phyloP scores from a whole-genome alignment of 371 early-diverging fungal genomes.

The Saksenaea vasiformis region DNA sequence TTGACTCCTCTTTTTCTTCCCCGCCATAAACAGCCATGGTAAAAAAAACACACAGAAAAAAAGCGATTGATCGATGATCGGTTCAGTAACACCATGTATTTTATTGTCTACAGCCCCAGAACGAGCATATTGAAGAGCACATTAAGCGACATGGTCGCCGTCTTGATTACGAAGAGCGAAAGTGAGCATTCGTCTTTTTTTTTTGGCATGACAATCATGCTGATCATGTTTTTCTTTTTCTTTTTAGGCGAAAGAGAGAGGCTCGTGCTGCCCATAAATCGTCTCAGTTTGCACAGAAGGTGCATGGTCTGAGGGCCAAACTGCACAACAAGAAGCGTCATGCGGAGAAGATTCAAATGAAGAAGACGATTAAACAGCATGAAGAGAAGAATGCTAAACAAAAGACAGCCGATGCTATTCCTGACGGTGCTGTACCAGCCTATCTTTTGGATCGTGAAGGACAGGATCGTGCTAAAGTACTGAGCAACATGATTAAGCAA shows the following conservation, averaged over 20 bases:
- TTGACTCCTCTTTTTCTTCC: not conserved
- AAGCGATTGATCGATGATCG: not conserved
- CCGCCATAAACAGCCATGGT: not conserved
- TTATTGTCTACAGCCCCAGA: slow-evolving; percentile 89
- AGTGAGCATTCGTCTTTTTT: slow-evolving; percentile 52
- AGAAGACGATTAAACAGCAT: slow-evolving; percentile 98
- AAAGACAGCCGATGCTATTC: slow-evolving; percentile 83
- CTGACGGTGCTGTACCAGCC: slow-evolving; percentile 97
- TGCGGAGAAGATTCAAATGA: slow-evolving; percentile 99
- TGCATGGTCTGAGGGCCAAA: slow-evolving; percentile 99
- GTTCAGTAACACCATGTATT: slow-evolving; percentile 26
- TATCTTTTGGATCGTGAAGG: slow-evolving; percentile 99
- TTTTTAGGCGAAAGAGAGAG: slow-evolving; percentile 90
- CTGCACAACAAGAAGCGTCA: slow-evolving; percentile 98
- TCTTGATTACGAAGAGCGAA: slow-evolving; percentile 96
- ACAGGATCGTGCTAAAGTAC: slow-evolving; percentile 93
- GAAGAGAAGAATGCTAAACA: slow-evolving; percentile 95
- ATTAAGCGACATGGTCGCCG: slow-evolving; percentile 98
- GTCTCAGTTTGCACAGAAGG: slow-evolving; percentile 93
- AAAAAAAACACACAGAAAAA: too few relatives aligned
- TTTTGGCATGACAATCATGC: not conserved
- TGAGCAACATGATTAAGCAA: slow-evolving; percentile 99
- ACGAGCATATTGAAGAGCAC: slow-evolving; percentile 99
- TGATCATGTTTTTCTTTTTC: not conserved
- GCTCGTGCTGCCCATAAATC: slow-evolving; percentile 93